A percentile compares a stretch with the other conserved stretches of the same genome.
Evolutionary conservation across 31 red algal genomes (phyloP).

Genomic region (Odonthalia washingtoniensis): DNA sequence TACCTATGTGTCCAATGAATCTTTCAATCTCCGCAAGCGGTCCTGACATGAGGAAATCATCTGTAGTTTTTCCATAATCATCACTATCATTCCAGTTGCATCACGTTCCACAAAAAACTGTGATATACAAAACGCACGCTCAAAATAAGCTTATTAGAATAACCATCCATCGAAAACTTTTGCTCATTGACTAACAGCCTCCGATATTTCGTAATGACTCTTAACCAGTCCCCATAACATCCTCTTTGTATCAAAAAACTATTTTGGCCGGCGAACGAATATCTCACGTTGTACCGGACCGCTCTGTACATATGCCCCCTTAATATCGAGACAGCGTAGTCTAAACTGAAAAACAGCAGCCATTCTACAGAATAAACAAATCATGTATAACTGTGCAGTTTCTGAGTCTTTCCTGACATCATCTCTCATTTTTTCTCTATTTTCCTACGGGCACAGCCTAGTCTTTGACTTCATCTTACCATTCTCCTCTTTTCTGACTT

Average conservation of each 20-base stretch:
- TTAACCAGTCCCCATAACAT: neutral
- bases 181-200: neutral
- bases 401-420: constrained; percentile 12
- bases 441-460: constrained; percentile 6
- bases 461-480: neutral
- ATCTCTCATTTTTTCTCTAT: neutral
- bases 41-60: neutral
- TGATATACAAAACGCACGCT: neutral
- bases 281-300: neutral
- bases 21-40: neutral
- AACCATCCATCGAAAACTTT: neutral
- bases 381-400: constrained; percentile 12
- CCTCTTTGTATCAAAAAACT: neutral
- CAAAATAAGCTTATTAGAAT: neutral
- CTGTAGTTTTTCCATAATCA: neutral
- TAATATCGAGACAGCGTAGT: constrained; percentile 9
- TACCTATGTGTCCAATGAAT: neutral
- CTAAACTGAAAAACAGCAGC: neutral
- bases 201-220: neutral
- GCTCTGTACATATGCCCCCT: too few relatives aligned
- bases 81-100: neutral
- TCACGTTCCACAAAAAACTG: neutral
- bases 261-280: neutral
- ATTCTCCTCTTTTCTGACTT: constrained; percentile 1
- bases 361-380: neutral